Conservation (phyloP, 2,329 filamentous ascomycete genomes). For the Sarocladiaceae sp. region DNA sequence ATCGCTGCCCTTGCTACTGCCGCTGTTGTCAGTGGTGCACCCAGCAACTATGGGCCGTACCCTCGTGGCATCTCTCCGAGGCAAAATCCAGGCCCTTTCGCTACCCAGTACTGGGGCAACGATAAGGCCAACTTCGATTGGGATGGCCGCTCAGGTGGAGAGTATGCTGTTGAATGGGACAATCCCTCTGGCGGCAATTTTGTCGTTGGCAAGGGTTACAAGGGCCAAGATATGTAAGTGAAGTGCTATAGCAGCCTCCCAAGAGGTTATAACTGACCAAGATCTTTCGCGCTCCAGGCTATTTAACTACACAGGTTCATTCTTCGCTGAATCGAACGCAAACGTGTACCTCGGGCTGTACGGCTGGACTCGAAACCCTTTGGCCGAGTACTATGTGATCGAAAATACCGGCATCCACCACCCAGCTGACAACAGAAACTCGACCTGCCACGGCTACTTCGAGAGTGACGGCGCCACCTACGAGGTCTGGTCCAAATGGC, state of each 20-base stretch:
- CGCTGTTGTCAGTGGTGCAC: not conserved
- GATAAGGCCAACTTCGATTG: constrained; percentile 10
- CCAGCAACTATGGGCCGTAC: constrained; percentile 3
- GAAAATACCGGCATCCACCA: constrained; percentile 19
- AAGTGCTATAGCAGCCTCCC: too few species aligned
- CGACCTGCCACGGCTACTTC: constrained; percentile 11
- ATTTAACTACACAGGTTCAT: constrained; percentile 9
- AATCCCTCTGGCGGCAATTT: constrained; percentile 10
- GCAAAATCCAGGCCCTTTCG: constrained; percentile 6
- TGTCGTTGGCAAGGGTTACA: constrained; percentile 11
- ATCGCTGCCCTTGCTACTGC: not conserved
- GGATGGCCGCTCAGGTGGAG: constrained; percentile 2
- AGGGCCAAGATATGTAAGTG: constrained; percentile 8
- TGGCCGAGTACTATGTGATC: constrained; percentile 22
- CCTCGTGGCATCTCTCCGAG: constrained; percentile 1
- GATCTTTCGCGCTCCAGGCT: too few species aligned
- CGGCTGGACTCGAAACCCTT: constrained; percentile 26
- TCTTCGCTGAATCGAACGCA: constrained; percentile 2
- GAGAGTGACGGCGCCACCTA: constrained; percentile 21
- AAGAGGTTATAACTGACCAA: too few species aligned
- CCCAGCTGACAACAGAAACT: constrained; percentile 18
- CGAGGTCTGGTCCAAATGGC: constrained; percentile 22
- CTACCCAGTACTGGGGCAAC: constrained; percentile 10
- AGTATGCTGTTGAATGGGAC: constrained; percentile 8
- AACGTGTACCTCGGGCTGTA: constrained; percentile 24